Evolutionary conservation across 192 early-diverging fungal species (phyloP), one percentile per base, ranked within the genome.

Genomic region (Chytriomyces hyalinus): DNA sequence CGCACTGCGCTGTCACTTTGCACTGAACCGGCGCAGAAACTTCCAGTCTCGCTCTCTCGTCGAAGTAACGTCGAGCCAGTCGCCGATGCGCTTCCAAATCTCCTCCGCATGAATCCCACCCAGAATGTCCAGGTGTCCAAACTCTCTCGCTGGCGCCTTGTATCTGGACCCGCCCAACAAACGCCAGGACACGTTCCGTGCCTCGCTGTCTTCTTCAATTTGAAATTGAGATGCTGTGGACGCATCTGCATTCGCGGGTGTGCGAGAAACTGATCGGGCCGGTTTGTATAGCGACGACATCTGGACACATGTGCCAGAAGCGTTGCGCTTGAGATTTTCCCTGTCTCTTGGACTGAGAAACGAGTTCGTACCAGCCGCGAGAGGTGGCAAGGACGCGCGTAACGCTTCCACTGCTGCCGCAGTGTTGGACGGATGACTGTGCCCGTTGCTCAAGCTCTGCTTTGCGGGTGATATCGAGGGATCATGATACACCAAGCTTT

Each of bases 71-170:
- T 81, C 83, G 62, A 84, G 49, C 83, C 83, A 84, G 43, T 70
- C 75, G 20, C 45, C 80, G 43, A 84, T 80, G 20, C 69, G 36
- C 49, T 80, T 75, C 83, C 83, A 84, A 49, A 84, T 47, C 45
- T 47, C 24, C 64, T 83, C 83, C 13, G 83, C 83, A 78, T 84
- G 74, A 49, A 53, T 61, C 7, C 83, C 81, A 15, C 69, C 83
- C 46, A 84, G 60, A 53, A 82, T 79, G 61, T 84, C 83, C 15
- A 71, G 28, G 50, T 84, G 83, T 2, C 83, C 83, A 50, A 83
- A 84, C 11, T 65, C 57, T n/a, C 47, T 59, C 11, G 73, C 51
- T n/a, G 79, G 77, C 11, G 80, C 70, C 47, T 67, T 15, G 77
- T 61, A 80, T 26, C 70, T 11, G 8, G 48, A 26, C 70, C 47